Conservation (phyloP, 768 basidiomycete species). For the Psilocybe sp. region DNA sequence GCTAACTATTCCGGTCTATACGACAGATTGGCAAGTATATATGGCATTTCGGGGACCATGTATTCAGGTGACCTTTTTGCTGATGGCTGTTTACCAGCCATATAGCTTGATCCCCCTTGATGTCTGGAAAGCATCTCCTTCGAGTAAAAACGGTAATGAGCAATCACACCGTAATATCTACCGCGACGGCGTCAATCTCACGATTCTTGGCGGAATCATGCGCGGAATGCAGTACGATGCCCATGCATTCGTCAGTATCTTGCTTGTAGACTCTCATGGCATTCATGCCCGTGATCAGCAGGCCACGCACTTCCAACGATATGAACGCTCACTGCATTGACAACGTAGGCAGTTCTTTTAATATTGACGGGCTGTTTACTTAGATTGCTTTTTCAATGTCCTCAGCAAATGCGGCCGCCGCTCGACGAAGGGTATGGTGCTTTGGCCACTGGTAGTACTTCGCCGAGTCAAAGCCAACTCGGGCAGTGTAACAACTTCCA, state of each 20-base stretch:
- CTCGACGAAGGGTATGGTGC: no score
- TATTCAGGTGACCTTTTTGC: no score
- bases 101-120: conserved; percentile 22
- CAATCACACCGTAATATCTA: conserved; percentile 21
- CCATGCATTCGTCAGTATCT: conserved; percentile 5
- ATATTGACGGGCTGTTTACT: no score
- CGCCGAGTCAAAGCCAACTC: no score
- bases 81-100: conserved; percentile 23
- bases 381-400: no score
- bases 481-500: no score
- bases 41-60: no score
- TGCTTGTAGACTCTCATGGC: neutral
- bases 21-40: no score
- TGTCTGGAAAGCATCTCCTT: conserved; percentile 21
- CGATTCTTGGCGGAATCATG: conserved; percentile 22
- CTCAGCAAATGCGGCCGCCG: no score
- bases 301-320: conserved; percentile 1
- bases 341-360: neutral
- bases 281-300: conserved; percentile 1
- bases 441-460: no score
- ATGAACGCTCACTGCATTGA: neutral
- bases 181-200: conserved; percentile 21
- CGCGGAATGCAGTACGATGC: conserved; percentile 19
- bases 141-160: conserved; percentile 20
- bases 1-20: no score